Evolutionary conservation across 805 yeast species (phyloP), one percentile per base, ranked within the genome.

Genomic region (Myxozyma vanderwaltii): DNA sequence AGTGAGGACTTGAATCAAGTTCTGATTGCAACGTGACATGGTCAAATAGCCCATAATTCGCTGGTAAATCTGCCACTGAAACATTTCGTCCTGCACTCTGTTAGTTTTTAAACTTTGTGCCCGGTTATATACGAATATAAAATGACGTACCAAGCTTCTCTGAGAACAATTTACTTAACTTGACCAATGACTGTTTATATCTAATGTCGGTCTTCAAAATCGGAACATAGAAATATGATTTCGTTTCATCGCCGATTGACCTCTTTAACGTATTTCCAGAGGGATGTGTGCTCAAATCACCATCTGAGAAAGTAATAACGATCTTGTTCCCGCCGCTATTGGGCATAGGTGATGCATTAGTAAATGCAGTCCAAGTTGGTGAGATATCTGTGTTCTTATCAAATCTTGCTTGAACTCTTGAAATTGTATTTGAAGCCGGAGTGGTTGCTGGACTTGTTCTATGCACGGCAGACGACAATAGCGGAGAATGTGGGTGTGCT

Each of bases 21-120:
- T 10, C 24, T 6, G 57, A 48, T n/a, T 38, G 24, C 17, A 23
- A 31, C n/a, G 58, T 43, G 33, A 33, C 26, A 40, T 51, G 59
- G 35, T 46, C 48, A 35, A 44, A 60, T 2, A 51, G 17, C 3
- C 49, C 57, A 41, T 56, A 60, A 29, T 31, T 46, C 7, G n/a
- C 21, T 5, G 63, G 63, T 5, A 59, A 26, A 5, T 36, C 36
- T 17, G 19, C 45, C 4, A 53, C 33, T 31, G 21, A 12, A 10
- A 56, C 17, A 5, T n/a, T 13, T 10, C 21, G 43, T 26, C 48
- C 56, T 51, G 17, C 21, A 21, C 19, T 29, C n/a, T 7, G 38
- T 51, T 33, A 31, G 43, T 48, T 7, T 27, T n/a, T 19, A 10
- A 15, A 10, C 6, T 15, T 26, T 21, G 26, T 21, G 13, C 21